phyloP scores from a whole-genome alignment of 2,329 filamentous ascomycete species.

The Pochonia chlamydosporia region DNA sequence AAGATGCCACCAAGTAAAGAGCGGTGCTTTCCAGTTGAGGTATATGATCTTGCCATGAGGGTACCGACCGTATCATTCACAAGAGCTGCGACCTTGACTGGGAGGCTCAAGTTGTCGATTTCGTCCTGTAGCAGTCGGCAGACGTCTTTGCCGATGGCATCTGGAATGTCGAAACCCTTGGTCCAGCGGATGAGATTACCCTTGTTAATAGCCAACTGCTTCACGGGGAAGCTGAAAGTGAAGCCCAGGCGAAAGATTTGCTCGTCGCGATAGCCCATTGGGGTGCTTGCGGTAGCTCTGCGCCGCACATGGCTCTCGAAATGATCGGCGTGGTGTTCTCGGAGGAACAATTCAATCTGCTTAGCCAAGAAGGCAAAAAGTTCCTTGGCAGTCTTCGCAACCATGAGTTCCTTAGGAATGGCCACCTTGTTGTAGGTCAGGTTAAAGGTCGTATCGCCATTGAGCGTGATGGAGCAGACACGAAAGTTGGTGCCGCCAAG shows the following conservation, averaged over 20 bases:
- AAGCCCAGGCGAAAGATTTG: constrained; percentile 93
- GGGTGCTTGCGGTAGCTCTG: constrained; percentile 53
- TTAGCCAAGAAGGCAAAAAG: constrained; percentile 90
- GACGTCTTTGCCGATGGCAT: constrained; percentile 90
- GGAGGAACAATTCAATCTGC: constrained; percentile 85
- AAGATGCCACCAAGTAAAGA: constrained; percentile 96
- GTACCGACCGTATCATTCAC: constrained; percentile 98
- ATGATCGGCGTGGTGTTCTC: constrained; percentile 81
- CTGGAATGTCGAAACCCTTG: constrained; percentile 96
- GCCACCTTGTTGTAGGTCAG: constrained; percentile 88
- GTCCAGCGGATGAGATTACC: constrained; percentile 95
- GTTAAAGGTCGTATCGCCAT: constrained; percentile 92
- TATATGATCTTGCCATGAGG: constrained; percentile 95
- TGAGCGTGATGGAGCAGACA: constrained; percentile 89
- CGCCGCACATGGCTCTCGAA: constrained; percentile 67
- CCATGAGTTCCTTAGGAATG: constrained; percentile 87
- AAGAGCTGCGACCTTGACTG: constrained; percentile 89
- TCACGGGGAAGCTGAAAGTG: constrained; percentile 95
- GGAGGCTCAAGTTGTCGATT: constrained; percentile 79
- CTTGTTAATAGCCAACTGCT: constrained; percentile 92
- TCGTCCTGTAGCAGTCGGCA: constrained; percentile 84
- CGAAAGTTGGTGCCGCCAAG: constrained; percentile 98
- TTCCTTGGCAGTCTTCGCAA: constrained; percentile 76
- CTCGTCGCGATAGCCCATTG: constrained; percentile 59
- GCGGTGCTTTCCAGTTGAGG: constrained; percentile 77